Conservation (phyloP, 495 filamentous ascomycete genomes). For the Recurvomyces mirabilis region DNA sequence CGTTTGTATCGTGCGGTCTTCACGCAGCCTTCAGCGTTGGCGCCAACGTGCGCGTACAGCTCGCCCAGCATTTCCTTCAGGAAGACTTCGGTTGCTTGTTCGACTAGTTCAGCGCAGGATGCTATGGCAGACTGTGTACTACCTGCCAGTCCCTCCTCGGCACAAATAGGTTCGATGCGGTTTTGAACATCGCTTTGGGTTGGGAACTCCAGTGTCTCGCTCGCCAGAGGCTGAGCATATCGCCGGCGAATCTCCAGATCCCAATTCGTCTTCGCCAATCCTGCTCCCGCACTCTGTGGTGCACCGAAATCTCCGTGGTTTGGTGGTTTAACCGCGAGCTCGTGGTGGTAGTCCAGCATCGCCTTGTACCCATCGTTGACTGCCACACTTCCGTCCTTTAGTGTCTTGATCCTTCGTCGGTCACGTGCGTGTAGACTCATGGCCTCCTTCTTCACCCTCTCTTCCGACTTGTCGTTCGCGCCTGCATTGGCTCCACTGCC, state of each 20-base stretch:
- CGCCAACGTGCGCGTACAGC: conserved; percentile 65
- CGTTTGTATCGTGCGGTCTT: conserved; percentile 67
- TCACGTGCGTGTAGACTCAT: conserved; percentile 86
- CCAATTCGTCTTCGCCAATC: conserved; percentile 36
- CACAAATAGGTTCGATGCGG: conserved; percentile 89
- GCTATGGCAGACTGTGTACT: conserved; percentile 44
- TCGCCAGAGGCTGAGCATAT: conserved; percentile 72
- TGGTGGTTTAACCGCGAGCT: conserved; percentile 14
- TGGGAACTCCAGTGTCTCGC: conserved; percentile 89
- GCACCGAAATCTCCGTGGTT: not conserved
- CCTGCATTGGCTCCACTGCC: conserved; percentile 28
- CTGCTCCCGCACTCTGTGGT: conserved; percentile 9
- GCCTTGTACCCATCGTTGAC: conserved; percentile 7
- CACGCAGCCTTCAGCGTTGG: conserved; percentile 68
- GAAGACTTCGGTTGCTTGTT: conserved; percentile 79
- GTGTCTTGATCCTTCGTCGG: conserved; percentile 46
- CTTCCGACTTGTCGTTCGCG: conserved; percentile 80
- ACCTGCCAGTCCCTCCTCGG: conserved; percentile 73
- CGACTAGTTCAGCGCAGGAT: conserved; percentile 73
- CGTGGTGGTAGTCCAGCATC: conserved; percentile 13
- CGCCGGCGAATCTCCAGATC: conserved; percentile 81
- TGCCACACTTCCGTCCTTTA: conserved; percentile 3
- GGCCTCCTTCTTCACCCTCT: conserved; percentile 80
- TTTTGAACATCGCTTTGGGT: conserved; percentile 64
- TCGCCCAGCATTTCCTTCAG: conserved; percentile 78